These are phyloP conservation scores for Talaromyces albobiverticillius DNA, from an alignment of 2,329 filamentous ascomycete species.

Conservation along the genomic window DNA sequence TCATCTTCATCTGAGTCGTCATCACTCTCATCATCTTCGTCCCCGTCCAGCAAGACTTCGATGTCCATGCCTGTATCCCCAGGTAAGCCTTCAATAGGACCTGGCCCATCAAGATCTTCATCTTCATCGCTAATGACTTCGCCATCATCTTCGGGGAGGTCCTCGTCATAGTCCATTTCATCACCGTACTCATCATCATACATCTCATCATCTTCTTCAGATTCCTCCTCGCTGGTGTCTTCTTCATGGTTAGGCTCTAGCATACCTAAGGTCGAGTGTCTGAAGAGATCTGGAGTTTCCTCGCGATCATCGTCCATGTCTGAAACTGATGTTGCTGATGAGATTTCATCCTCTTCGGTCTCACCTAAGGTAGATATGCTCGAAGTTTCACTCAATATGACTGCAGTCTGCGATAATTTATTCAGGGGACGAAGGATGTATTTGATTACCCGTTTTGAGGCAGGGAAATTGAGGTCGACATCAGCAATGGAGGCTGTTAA, in stretches of 20 bases:
- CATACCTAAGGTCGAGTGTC: conserved; percentile 93
- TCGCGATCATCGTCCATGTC: conserved; percentile 83
- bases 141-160: conserved; percentile 72
- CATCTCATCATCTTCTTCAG: conserved; percentile 81
- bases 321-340: conserved; percentile 82
- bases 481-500: conserved; percentile 91
- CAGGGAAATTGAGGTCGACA: conserved; percentile 90
- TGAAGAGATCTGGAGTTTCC: conserved; percentile 94
- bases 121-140: conserved; percentile 88
- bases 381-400: conserved; percentile 77
- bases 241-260: conserved; percentile 79
- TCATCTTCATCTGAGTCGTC: conserved; percentile 61
- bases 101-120: conserved; percentile 78
- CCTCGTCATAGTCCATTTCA: conserved; percentile 91
- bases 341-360: conserved; percentile 81
- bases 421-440: conserved; percentile 90
- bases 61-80: conserved; percentile 67
- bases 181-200: conserved; percentile 86
- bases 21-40: conserved; percentile 62
- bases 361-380: conserved; percentile 67
- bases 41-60: conserved; percentile 82
- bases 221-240: conserved; percentile 71
- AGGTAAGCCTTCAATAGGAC: conserved; percentile 62
- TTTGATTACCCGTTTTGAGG: conserved; percentile 90
- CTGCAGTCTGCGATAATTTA: conserved; percentile 80